Conservation (phyloP, 1,284 basidiomycete genomes). For the Microbotryum scabiosae region DNA sequence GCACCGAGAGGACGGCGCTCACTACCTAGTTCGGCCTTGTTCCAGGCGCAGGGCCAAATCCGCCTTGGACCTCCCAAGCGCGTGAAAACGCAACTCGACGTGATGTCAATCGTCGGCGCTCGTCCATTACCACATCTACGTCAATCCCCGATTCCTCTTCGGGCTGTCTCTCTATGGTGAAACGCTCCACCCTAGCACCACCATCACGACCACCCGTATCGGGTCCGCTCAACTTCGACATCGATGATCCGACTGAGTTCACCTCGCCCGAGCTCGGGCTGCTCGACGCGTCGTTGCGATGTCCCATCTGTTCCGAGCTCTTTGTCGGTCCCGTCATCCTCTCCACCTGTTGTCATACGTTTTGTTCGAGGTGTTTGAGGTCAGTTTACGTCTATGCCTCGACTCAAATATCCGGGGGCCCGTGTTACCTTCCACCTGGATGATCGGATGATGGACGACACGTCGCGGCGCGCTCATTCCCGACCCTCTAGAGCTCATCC, state of each 20-base stretch:
- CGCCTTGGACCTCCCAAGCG: too few relatives aligned
- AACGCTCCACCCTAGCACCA: not conserved
- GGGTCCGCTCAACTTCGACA: constrained; percentile 34
- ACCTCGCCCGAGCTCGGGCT: constrained; percentile 50
- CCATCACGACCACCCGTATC: not conserved
- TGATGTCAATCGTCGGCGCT: not conserved
- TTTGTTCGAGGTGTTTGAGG: constrained; percentile 59
- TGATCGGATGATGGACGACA: not conserved
- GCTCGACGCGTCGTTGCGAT: constrained; percentile 57
- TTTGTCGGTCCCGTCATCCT: constrained; percentile 61
- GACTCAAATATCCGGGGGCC: not conserved
- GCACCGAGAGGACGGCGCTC: too few relatives aligned
- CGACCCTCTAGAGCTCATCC: too few relatives aligned
- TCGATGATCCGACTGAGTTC: constrained; percentile 62
- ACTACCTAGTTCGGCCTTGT: too few relatives aligned
- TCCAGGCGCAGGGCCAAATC: too few relatives aligned
- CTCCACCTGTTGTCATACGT: constrained; percentile 57
- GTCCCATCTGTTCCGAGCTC: constrained; percentile 60
- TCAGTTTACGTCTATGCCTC: not conserved
- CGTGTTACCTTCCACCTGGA: not conserved
- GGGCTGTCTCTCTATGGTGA: too few relatives aligned
- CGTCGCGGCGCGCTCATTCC: not conserved
- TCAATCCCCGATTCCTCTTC: too few relatives aligned
- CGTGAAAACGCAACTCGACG: too few relatives aligned
- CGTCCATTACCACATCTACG: too few relatives aligned